Percentiles rank a stretch among this genome's conserved stretches.
phyloP scores from a whole-genome alignment of 1,284 basidiomycete species.

The Puccinia hordei region DNA sequence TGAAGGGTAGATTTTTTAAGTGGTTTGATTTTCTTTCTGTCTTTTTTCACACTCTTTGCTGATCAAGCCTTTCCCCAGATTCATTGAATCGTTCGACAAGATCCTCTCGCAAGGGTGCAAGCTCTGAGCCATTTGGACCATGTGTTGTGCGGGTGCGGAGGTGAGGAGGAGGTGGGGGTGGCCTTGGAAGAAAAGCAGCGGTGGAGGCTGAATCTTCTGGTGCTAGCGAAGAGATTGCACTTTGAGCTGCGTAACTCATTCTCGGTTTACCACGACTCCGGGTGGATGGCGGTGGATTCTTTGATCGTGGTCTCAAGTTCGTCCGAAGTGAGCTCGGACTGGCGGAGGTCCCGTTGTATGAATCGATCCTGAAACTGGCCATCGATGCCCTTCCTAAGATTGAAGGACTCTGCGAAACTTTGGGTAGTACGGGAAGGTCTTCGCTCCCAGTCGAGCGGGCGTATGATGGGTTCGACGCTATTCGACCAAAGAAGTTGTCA shows the following conservation, averaged over 20 bases:
- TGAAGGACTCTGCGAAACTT: neutral
- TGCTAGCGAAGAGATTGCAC: constrained; percentile 31
- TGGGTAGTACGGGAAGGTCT: neutral
- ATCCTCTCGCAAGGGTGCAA: constrained; percentile 45
- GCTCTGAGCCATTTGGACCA: constrained; percentile 42
- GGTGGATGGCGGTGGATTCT: neutral
- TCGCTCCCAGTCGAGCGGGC: constrained; percentile 3
- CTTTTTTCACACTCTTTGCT: neutral
- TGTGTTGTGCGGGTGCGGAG: constrained; percentile 33
- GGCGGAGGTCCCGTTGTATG: neutral
- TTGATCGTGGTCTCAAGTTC: neutral
- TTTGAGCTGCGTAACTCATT: constrained; percentile 26
- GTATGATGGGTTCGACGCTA: constrained; percentile 25
- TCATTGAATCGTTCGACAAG: constrained; percentile 23
- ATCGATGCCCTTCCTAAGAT: constrained; percentile 12
- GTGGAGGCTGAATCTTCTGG: constrained; percentile 50
- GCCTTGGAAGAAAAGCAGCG: constrained; percentile 44
- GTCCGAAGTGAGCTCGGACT: neutral
- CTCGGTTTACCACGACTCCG: neutral
- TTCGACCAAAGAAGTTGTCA: constrained; percentile 29
- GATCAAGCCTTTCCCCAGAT: neutral
- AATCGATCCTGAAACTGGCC: constrained; percentile 1
- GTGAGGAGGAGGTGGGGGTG: constrained; percentile 32
- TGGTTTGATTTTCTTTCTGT: neutral
- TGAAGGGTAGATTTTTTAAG: neutral